Evolutionary conservation across 768 basidiomycete genomes (phyloP).

Genomic region (Mycena galericulata): DNA sequence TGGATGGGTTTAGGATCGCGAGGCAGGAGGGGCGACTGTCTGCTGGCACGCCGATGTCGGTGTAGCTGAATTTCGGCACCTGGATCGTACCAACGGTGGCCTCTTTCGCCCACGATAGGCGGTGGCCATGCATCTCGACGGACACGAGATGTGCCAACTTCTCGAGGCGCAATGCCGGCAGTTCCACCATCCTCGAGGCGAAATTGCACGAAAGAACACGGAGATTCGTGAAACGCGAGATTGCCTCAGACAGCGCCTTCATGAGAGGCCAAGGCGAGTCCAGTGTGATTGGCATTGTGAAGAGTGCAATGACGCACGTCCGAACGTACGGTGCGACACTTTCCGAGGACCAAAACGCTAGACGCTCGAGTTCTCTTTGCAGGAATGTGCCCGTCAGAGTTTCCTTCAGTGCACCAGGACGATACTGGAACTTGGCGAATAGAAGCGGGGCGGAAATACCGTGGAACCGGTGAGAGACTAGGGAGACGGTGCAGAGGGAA

Average conservation of each 20-base stretch:
- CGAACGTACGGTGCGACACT: background rate
- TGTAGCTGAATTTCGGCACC: constrained; percentile 2
- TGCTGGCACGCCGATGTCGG: background rate
- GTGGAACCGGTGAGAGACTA: background rate
- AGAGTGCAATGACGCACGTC: background rate
- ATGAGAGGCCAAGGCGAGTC: background rate
- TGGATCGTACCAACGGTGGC: background rate
- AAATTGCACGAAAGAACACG: background rate
- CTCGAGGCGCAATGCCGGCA: background rate
- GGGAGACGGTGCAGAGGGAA: background rate
- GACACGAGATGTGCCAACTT: background rate
- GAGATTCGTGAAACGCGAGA: constrained; percentile 9
- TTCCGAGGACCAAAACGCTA: constrained; percentile 14
- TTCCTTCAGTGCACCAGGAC: background rate
- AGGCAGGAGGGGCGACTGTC: background rate
- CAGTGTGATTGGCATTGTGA: background rate
- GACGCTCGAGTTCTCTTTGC: background rate
- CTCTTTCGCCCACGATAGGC: background rate
- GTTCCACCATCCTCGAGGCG: background rate
- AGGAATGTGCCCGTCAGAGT: background rate
- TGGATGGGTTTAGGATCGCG: background rate
- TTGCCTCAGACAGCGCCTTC: background rate
- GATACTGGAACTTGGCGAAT: background rate
- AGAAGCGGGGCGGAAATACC: background rate
- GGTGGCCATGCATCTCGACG: background rate